Evolutionary conservation across 192 early-diverging fungal species (phyloP).

Genomic region (Coemansia sp.): DNA sequence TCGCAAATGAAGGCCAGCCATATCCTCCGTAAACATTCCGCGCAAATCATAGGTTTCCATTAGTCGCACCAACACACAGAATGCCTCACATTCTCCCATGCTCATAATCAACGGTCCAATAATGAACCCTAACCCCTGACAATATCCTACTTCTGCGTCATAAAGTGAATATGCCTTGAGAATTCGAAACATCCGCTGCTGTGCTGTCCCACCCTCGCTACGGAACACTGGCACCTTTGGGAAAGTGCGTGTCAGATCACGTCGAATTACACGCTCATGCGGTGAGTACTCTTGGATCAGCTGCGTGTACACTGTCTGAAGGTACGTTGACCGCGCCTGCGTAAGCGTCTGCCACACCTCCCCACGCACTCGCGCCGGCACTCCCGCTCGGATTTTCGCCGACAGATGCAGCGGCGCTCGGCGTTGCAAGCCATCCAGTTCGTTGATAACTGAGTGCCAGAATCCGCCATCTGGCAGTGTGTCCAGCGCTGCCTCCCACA

Average conservation of each 20-base stretch:
- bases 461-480: constrained; percentile 35
- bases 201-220: constrained; percentile 77
- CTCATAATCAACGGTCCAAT: constrained; percentile 90
- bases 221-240: constrained; percentile 85
- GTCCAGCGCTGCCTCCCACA: constrained; percentile 37
- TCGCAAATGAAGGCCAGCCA: constrained; percentile 89
- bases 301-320: constrained; percentile 80
- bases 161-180: constrained; percentile 92
- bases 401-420: constrained; percentile 43
- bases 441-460: constrained; percentile 35
- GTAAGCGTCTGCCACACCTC: constrained; percentile 91
- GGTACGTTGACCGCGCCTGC: constrained; percentile 71
- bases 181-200: constrained; percentile 82
- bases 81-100: constrained; percentile 93
- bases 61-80: constrained; percentile 89
- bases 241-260: constrained; percentile 92
- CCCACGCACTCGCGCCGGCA: constrained; percentile 82
- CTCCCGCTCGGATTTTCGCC: constrained; percentile 58
- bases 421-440: constrained; percentile 19
- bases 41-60: constrained; percentile 94
- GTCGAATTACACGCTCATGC: constrained; percentile 86
- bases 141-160: constrained; percentile 94
- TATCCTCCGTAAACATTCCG: constrained; percentile 88
- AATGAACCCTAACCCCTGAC: constrained; percentile 95
- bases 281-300: constrained; percentile 72